Evolutionary conservation across 2,329 filamentous ascomycete genomes (phyloP), one percentile per base, ranked within the genome.

Genomic region (Fusarium drepaniforme): DNA sequence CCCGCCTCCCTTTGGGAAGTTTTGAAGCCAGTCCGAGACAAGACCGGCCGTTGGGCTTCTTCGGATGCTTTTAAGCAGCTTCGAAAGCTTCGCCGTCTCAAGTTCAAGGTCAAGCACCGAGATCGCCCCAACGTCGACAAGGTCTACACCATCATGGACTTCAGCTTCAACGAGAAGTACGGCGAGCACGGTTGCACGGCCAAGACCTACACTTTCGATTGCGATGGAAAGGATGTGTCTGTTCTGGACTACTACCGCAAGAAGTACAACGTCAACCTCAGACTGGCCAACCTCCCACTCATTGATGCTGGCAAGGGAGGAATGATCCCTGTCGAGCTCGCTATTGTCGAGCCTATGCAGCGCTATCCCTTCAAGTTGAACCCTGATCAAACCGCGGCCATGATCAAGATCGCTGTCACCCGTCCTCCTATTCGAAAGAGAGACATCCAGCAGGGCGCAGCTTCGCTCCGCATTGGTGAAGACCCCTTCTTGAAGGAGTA

Each of bases 331-430:
- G 88, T 93, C 83, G 92, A 93, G 75, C 80, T 91, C 5, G 90
- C 89, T 65, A 82, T 84, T 11, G 74, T 91, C 8, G 78, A 85
- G 40, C 82, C 85, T 0, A 87, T 90, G 79, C 91, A 93, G 80
- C 85, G 89, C 0, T 94, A 92, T 74, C 85, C 86, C 0, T 92
- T 86, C 83, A 93, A 93, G 82, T 81, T 93, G 2, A 88, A 88
- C 64, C 86, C 88, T 0, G 81, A 84, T 0, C 88, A 97, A 84
- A 98, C 96, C 0, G 86, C 92, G 0, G 84, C 89, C 7, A 99
- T 99, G 97, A 98, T 99, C 85, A 96, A 93, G 82, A 95, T 96
- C 78, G 96, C 96, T 0, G 96, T 98, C 6, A 94, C 93, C 8
- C 89, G 92, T 1, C 97, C 97, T 0, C 81, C 82, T 0, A 81